Conservation (phyloP, 139 green algal genomes). For the Micractinium sp. region DNA sequence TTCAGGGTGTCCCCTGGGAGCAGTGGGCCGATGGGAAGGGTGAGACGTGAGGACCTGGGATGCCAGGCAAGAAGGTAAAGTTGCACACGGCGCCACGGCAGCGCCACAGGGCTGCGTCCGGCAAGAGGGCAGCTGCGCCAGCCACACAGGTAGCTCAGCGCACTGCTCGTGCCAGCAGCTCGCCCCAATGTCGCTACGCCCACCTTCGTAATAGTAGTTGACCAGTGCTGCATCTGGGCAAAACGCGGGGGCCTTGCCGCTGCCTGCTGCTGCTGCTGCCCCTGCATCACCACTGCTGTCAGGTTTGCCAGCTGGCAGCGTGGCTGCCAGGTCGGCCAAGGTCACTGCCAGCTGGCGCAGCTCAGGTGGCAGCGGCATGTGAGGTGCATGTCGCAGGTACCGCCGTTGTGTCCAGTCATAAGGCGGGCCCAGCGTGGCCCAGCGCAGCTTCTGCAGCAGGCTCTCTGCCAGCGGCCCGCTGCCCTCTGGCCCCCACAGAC, state of each 20-base stretch:
- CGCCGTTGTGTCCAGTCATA: conserved; percentile 80
- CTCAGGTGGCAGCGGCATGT: conserved; percentile 45
- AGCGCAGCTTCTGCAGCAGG: conserved; percentile 83
- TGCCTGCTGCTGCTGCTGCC: neutral
- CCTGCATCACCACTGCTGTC: neutral
- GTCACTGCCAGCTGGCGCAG: conserved; percentile 37
- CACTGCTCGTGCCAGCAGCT: neutral
- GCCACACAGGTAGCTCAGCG: neutral
- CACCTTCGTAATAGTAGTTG: conserved; percentile 83
- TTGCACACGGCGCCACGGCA: neutral
- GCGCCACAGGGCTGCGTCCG: neutral
- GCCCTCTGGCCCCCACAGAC: neutral
- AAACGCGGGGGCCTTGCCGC: conserved; percentile 40
- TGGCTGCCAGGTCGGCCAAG: neutral
- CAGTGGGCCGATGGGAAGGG: neutral
- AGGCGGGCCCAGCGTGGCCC: conserved; percentile 79
- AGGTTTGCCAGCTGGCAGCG: neutral
- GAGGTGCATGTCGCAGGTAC: conserved; percentile 60
- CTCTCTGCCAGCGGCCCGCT: conserved; percentile 42
- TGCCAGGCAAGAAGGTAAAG: neutral
- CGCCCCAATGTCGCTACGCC: neutral
- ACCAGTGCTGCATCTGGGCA: conserved; percentile 85
- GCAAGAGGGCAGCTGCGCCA: neutral
- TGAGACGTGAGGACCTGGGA: neutral
- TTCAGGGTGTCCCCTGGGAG: conserved; percentile 75